Percentiles rank a stretch among this genome's conserved stretches.
Conservation (phyloP, 805 yeast species). For the Candida golubevii region DNA sequence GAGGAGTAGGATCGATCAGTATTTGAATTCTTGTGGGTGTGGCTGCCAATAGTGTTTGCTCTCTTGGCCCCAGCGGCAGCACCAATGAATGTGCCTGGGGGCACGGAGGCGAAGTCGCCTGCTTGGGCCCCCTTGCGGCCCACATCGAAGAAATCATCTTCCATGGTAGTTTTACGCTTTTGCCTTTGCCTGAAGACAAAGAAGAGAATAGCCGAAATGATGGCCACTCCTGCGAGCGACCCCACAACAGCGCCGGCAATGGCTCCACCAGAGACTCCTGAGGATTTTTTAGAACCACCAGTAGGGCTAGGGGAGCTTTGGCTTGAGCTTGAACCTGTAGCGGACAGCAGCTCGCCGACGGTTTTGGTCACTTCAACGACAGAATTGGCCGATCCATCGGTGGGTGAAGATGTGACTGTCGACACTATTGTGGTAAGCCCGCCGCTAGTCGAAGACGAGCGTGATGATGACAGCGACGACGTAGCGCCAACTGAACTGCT, state of each 20-base stretch:
- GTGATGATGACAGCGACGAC: neutral
- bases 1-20: conserved; percentile 15
- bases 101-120: conserved; percentile 24
- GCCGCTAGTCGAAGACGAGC: conserved; percentile 5
- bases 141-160: conserved; percentile 30
- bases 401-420: conserved; percentile 15
- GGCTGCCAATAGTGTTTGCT: conserved; percentile 16
- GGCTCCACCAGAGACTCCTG: conserved; percentile 32
- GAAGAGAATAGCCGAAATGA: conserved; percentile 27
- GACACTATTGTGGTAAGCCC: conserved; percentile 20
- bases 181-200: conserved; percentile 42
- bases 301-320: conserved; percentile 4
- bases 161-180: conserved; percentile 29
- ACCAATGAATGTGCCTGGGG: conserved; percentile 22
- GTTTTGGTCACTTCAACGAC: conserved; percentile 23
- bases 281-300: conserved; percentile 9
- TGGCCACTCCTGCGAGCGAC: conserved; percentile 33
- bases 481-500: neutral
- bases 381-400: conserved; percentile 10
- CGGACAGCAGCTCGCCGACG: conserved; percentile 5
- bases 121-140: conserved; percentile 12
- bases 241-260: conserved; percentile 45
- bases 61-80: conserved; percentile 15
- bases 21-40: conserved; percentile 16
- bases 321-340: conserved; percentile 2